Evolutionary conservation across 2,329 filamentous ascomycete species (phyloP).

Genomic region (Apiospora phragmitis): DNA sequence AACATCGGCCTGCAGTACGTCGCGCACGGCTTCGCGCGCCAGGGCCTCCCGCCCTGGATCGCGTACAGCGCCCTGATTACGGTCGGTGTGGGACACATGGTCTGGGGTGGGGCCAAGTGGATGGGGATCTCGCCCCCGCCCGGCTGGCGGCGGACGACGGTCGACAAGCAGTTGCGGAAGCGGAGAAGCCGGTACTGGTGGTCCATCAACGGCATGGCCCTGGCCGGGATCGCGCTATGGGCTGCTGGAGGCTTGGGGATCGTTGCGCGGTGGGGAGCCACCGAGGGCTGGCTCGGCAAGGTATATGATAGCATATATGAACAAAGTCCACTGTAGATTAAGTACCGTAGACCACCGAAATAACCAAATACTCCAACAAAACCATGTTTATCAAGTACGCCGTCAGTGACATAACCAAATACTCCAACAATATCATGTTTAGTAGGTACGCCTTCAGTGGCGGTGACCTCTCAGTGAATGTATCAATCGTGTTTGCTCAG

Average conservation of each 20-base stretch:
- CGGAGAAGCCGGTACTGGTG: constrained; percentile 68
- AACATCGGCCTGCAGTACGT: constrained; percentile 83
- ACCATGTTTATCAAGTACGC: accelerated
- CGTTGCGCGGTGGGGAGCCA: constrained; percentile 69
- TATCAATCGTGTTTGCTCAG: neutral
- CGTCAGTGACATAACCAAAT: too few species aligned
- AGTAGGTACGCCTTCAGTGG: neutral
- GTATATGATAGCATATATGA: constrained; percentile 73
- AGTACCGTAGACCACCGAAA: neutral
- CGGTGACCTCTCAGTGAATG: neutral
- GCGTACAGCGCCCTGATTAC: constrained; percentile 70
- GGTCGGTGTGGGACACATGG: constrained; percentile 72
- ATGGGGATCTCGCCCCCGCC: constrained; percentile 62
- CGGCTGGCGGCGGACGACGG: constrained; percentile 47
- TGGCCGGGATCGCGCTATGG: constrained; percentile 67
- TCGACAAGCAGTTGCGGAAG: constrained; percentile 53
- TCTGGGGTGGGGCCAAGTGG: constrained; percentile 87
- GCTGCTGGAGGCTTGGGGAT: constrained; percentile 78
- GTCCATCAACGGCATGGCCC: constrained; percentile 65
- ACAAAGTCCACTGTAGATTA: neutral
- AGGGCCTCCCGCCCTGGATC: constrained; percentile 64
- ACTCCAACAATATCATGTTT: neutral
- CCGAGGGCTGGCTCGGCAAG: constrained; percentile 76
- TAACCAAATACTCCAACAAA: neutral
- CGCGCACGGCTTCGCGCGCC: constrained; percentile 78